Percentiles rank a stretch among this genome's conserved stretches.
These are phyloP conservation scores for Taphrina confusa DNA, from an alignment of 1,139 yeast genomes.

Conservation along the genomic window DNA sequence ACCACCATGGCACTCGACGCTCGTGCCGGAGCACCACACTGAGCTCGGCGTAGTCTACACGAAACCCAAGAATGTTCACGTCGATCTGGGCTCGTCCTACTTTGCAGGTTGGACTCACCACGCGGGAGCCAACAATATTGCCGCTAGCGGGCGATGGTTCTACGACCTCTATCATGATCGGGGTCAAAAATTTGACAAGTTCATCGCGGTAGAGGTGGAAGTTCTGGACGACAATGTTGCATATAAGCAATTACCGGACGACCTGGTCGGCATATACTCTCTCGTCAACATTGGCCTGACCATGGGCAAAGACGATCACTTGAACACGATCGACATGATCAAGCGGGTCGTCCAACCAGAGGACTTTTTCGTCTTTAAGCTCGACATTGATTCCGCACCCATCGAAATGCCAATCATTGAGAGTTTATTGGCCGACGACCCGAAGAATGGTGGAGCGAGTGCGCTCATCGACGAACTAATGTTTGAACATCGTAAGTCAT, in stretches of 20 bases:
- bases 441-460: slow-evolving; percentile 8
- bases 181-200: slow-evolving; percentile 22
- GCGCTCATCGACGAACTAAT: slow-evolving; percentile 21
- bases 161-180: slow-evolving; percentile 24
- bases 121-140: not conserved
- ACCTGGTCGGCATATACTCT: slow-evolving; percentile 19
- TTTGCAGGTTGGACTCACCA: slow-evolving; percentile 22
- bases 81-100: slow-evolving; percentile 30
- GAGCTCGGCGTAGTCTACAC: slow-evolving; percentile 11
- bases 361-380: slow-evolving; percentile 30
- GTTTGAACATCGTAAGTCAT: slow-evolving; percentile 32
- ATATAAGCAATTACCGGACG: slow-evolving; percentile 16
- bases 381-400: slow-evolving; percentile 32
- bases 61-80: slow-evolving; percentile 7
- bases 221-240: not conserved
- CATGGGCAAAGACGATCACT: slow-evolving; percentile 13
- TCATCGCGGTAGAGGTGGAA: slow-evolving; percentile 27
- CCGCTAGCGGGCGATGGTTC: slow-evolving; percentile 26
- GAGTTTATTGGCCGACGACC: slow-evolving; percentile 8
- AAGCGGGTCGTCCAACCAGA: slow-evolving; percentile 14
- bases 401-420: slow-evolving; percentile 30
- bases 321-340: slow-evolving; percentile 25
- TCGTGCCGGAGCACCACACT: not conserved
- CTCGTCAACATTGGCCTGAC: slow-evolving; percentile 24
- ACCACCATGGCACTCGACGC: slow-evolving; percentile 30